Conservation (phyloP, 1,139 yeast species). For the Taphrina pruni region DNA sequence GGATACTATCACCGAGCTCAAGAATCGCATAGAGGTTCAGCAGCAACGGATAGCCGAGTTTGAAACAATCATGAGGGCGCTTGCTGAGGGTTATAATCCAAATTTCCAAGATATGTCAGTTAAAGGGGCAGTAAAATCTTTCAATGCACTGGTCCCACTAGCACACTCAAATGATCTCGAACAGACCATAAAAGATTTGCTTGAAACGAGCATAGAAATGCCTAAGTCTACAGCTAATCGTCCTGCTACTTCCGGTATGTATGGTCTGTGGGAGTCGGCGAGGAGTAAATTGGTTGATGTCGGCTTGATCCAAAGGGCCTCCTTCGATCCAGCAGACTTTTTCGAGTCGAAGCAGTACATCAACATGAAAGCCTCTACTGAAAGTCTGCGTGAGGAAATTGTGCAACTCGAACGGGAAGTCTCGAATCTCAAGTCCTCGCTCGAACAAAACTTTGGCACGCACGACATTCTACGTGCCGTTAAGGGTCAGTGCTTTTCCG, state of each 20-base stretch:
- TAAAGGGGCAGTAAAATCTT: slow-evolving; percentile 68
- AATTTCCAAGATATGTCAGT: slow-evolving; percentile 91
- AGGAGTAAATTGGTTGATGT: slow-evolving; percentile 6
- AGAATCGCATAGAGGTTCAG: slow-evolving; percentile 49
- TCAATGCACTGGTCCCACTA: slow-evolving; percentile 52
- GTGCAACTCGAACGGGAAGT: not conserved
- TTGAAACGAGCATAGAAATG: not conserved
- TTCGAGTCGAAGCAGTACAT: slow-evolving; percentile 14
- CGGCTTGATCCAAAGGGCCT: slow-evolving; percentile 11
- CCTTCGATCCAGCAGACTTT: slow-evolving; percentile 9
- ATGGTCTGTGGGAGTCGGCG: slow-evolving; percentile 2
- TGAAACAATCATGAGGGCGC: slow-evolving; percentile 54
- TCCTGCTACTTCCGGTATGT: not conserved
- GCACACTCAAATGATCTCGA: not conserved
- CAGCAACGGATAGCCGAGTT: slow-evolving; percentile 47
- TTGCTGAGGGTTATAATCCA: slow-evolving; percentile 74
- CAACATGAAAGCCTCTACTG: slow-evolving; percentile 6
- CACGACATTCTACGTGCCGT: slow-evolving; percentile 69
- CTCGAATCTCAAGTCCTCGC: slow-evolving; percentile 43
- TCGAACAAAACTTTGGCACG: slow-evolving; percentile 56
- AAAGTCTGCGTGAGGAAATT: slow-evolving; percentile 8
- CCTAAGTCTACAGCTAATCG: not conserved
- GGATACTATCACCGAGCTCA: slow-evolving; percentile 47
- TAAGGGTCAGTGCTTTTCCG: slow-evolving; percentile 58
- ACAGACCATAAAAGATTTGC: slow-evolving; percentile 1